These are phyloP conservation scores for Blastocystis hominis DNA, from an alignment of 352 stramenopile genomes.

Conservation along the genomic window DNA sequence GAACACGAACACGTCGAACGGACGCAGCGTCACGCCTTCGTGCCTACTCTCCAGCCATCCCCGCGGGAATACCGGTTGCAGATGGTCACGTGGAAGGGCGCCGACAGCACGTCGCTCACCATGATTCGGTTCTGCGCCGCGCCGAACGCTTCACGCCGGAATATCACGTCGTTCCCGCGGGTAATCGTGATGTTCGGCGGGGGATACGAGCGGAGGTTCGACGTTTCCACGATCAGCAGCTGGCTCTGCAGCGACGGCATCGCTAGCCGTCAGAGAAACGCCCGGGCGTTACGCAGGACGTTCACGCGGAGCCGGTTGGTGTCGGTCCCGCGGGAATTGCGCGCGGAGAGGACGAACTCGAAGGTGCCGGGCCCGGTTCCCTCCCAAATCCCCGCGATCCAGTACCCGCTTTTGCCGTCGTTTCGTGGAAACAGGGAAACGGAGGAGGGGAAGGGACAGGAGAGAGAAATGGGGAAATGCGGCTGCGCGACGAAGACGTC, in stretches of 20 bases:
- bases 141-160: background rate
- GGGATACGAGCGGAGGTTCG: background rate
- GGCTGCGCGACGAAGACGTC: background rate
- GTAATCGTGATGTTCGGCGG: background rate
- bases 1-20: background rate
- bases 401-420: background rate
- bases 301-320: background rate
- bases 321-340: slow-evolving; percentile 10
- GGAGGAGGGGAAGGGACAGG: background rate
- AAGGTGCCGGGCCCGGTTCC: background rate
- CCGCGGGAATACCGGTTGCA: background rate
- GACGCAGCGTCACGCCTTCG: background rate
- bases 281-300: background rate
- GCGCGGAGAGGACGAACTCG: background rate
- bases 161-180: background rate
- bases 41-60: background rate
- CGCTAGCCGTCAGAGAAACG: background rate
- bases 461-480: slow-evolving; percentile 13
- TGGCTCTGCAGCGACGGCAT: background rate
- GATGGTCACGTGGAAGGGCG: background rate
- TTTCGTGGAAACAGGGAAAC: background rate
- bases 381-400: background rate
- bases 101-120: background rate
- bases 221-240: background rate
- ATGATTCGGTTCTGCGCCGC: background rate